Evolutionary conservation across 768 basidiomycete genomes (phyloP).

Genomic region (Boletus fagicola): DNA sequence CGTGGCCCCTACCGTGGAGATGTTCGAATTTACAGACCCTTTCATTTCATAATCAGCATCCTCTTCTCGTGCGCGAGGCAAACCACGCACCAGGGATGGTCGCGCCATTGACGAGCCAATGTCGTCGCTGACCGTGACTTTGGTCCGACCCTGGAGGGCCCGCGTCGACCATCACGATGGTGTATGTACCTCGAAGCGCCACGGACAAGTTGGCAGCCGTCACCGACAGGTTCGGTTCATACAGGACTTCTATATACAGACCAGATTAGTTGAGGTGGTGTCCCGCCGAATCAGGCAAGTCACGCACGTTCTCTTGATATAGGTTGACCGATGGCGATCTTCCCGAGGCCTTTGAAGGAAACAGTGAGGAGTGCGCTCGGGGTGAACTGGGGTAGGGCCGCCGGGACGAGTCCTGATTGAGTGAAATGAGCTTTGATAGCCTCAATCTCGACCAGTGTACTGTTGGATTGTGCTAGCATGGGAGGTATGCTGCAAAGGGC

Average conservation of each 20-base stretch:
- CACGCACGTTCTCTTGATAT: constrained; percentile 57
- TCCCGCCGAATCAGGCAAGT: background rate
- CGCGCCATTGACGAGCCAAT: constrained; percentile 78
- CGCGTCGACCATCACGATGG: constrained; percentile 75
- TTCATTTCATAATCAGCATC: background rate
- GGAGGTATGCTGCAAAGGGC: constrained; percentile 38
- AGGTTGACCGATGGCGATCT: constrained; percentile 55
- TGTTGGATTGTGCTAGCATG: constrained; percentile 46
- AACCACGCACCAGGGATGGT: constrained; percentile 42
- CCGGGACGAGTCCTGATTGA: constrained; percentile 59
- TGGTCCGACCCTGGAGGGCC: constrained; percentile 62
- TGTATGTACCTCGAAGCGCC: constrained; percentile 50
- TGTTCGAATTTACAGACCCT: constrained; percentile 29
- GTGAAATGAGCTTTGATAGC: constrained; percentile 69
- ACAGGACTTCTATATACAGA: constrained; percentile 47
- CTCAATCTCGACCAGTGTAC: constrained; percentile 44
- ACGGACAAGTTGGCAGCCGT: constrained; percentile 49
- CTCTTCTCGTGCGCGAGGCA: background rate
- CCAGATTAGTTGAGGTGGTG: background rate
- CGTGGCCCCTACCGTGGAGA: constrained; percentile 45
- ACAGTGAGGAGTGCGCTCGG: constrained; percentile 59
- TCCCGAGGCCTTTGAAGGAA: constrained; percentile 48
- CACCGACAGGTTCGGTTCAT: constrained; percentile 53
- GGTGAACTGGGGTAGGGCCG: constrained; percentile 55
- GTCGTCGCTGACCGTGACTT: constrained; percentile 60